Evolutionary conservation across 2,329 filamentous ascomycete genomes (phyloP).

Genomic region (Phyllosticta citrichinensis): DNA sequence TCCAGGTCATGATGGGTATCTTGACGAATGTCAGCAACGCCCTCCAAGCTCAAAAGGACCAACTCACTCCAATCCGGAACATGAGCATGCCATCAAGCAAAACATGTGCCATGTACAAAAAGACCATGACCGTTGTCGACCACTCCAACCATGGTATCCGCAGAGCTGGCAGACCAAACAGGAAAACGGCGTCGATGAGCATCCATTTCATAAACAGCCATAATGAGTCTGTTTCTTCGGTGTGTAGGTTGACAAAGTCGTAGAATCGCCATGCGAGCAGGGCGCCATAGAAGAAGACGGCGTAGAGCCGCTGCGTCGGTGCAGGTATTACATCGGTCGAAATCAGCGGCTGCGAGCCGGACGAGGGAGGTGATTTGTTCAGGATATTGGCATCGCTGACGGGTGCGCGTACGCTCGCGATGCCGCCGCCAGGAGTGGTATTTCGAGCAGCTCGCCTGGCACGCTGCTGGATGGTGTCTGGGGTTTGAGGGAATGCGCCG

Average conservation of each 20-base stretch:
- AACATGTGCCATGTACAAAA: conserved; percentile 62
- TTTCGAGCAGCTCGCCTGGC: conserved; percentile 14
- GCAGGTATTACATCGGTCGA: conserved; percentile 75
- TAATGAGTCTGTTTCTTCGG: conserved; percentile 78
- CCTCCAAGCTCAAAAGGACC: not conserved
- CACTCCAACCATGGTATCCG: conserved; percentile 96
- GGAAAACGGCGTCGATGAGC: conserved; percentile 71
- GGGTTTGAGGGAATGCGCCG: conserved; percentile 65
- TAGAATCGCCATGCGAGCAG: conserved; percentile 77
- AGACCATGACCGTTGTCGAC: conserved; percentile 62
- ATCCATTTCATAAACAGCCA: conserved; percentile 92
- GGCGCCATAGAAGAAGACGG: conserved; percentile 64
- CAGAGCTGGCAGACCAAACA: conserved; percentile 78
- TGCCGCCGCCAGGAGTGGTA: conserved; percentile 14
- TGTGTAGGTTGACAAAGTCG: conserved; percentile 69
- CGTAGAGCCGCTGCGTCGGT: conserved; percentile 82
- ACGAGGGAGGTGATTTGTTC: conserved; percentile 17
- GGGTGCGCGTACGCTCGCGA: conserved; percentile 23
- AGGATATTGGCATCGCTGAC: conserved; percentile 20
- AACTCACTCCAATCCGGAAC: conserved; percentile 72
- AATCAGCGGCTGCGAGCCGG: conserved; percentile 52
- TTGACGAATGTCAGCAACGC: conserved; percentile 23
- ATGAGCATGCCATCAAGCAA: conserved; percentile 76
- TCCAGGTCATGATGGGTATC: conserved; percentile 64
- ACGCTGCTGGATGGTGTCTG: conserved; percentile 32